Percentiles rank a stretch among this genome's conserved stretches.
phyloP scores from a whole-genome alignment of 2,329 filamentous ascomycete genomes.

The Colletotrichum theobromicola region DNA sequence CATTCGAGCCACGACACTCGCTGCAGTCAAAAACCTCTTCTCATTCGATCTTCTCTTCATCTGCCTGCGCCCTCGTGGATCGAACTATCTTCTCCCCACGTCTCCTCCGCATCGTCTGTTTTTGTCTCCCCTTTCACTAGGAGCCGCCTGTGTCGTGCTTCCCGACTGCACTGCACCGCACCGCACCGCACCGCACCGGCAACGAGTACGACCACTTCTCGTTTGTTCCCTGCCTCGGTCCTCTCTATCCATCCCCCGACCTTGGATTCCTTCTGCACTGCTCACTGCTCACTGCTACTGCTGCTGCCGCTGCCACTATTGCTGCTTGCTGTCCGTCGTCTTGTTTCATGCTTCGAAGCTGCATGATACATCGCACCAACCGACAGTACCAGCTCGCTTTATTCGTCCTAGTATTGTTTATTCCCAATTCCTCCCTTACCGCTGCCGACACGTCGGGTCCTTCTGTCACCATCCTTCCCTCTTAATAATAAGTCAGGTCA shows the following conservation, averaged over 20 bases:
- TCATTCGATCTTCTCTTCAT: conserved; percentile 19
- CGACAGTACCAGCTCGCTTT: conserved; percentile 7
- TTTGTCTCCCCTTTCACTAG: conserved; percentile 4
- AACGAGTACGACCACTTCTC: not conserved
- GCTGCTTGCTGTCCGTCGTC: conserved; percentile 9
- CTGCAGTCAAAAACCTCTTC: conserved; percentile 33
- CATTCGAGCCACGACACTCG: conserved; percentile 47
- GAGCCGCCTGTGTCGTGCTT: not conserved
- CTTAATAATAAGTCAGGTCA: conserved; percentile 26
- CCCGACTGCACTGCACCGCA: not conserved
- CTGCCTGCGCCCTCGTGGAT: conserved; percentile 19
- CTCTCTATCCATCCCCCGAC: not conserved
- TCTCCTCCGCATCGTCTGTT: conserved; percentile 12
- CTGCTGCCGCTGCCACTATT: not conserved
- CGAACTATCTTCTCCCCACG: conserved; percentile 20
- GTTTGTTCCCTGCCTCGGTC: not conserved
- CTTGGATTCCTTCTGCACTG: not conserved
- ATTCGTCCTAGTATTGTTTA: conserved; percentile 19
- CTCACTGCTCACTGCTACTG: no score
- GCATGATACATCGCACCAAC: conserved; percentile 25
- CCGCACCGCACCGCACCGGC: not conserved
- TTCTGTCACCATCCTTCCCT: conserved; percentile 2
- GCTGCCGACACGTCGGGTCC: conserved; percentile 3
- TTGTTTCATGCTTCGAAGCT: conserved; percentile 23
- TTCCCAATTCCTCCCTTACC: conserved; percentile 15